Evolutionary conservation across 2,329 filamentous ascomycete species (phyloP).

Genomic region (Paracorniculantispora psalliotae): DNA sequence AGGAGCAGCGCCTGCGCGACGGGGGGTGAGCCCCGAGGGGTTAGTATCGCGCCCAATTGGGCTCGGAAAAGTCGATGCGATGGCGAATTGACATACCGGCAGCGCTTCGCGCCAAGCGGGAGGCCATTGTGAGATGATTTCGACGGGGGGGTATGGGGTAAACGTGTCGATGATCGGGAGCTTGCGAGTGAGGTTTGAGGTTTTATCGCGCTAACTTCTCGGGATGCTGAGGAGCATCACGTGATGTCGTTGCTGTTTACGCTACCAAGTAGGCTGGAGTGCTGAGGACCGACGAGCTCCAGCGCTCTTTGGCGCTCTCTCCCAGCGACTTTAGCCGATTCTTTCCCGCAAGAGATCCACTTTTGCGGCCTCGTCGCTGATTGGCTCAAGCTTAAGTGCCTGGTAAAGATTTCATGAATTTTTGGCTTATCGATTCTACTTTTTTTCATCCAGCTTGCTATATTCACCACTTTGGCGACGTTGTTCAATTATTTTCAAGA

Average conservation of each 20-base stretch:
- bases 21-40: constrained; percentile 16
- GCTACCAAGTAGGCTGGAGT: background rate
- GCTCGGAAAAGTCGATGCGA: constrained; percentile 15
- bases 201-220: constrained; percentile 41
- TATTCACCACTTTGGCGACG: background rate
- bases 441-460: constrained; percentile 10
- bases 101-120: constrained; percentile 92
- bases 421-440: constrained; percentile 19
- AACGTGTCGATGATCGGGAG: constrained; percentile 41
- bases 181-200: constrained; percentile 43
- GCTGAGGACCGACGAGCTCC: background rate
- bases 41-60: constrained; percentile 33
- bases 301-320: background rate
- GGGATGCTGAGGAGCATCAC: constrained; percentile 13
- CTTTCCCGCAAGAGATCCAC: constrained; percentile 6
- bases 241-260: constrained; percentile 7
- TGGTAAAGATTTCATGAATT: constrained; percentile 28
- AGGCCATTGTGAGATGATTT: constrained; percentile 82
- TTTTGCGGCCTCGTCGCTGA: constrained; percentile 10
- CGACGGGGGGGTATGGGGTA: constrained; percentile 43
- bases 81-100: constrained; percentile 63
- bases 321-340: constrained; percentile 12
- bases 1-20: constrained; percentile 67
- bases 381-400: constrained; percentile 7
- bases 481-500: background rate